These are phyloP conservation scores for Karstenula rhodostoma DNA, from an alignment of 2,329 filamentous ascomycete species.

Conservation along the genomic window DNA sequence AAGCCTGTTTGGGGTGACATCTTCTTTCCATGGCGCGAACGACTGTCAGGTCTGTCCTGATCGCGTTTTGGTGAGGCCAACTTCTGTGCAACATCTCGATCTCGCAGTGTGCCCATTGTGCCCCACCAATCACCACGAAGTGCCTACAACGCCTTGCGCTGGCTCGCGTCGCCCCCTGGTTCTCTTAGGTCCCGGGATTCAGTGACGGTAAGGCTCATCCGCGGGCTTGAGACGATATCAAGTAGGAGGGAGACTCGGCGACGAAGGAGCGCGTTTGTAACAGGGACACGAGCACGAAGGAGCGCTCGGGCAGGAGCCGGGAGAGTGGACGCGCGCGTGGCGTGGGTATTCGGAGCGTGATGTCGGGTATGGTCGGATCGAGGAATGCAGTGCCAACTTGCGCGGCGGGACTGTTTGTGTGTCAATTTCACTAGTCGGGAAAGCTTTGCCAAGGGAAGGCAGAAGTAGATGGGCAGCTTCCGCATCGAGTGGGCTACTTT, in stretches of 20 bases:
- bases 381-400: slow-evolving; percentile 16
- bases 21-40: slow-evolving; percentile 54
- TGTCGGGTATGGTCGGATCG: slow-evolving; percentile 24
- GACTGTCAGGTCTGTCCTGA: slow-evolving; percentile 54
- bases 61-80: slow-evolving; percentile 53
- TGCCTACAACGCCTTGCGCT: background rate
- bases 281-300: slow-evolving; percentile 24
- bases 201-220: background rate
- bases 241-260: slow-evolving; percentile 7
- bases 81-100: slow-evolving; percentile 55
- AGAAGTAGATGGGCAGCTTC: background rate
- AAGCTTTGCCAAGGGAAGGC: slow-evolving; percentile 7
- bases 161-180: slow-evolving; percentile 1
- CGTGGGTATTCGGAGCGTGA: background rate
- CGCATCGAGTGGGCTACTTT: background rate
- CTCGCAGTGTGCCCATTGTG: slow-evolving; percentile 54
- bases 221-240: background rate
- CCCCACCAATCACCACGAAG: slow-evolving; percentile 10
- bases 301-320: background rate
- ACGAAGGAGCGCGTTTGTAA: slow-evolving; percentile 29
- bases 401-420: slow-evolving; percentile 19
- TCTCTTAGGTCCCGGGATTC: background rate
- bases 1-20: slow-evolving; percentile 71
- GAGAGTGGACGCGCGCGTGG: background rate
- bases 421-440: slow-evolving; percentile 13